Evolutionary conservation across 345 rosid genomes (phyloP), one percentile per base, ranked within the genome.

Genomic region (Pistacia integerrima): DNA sequence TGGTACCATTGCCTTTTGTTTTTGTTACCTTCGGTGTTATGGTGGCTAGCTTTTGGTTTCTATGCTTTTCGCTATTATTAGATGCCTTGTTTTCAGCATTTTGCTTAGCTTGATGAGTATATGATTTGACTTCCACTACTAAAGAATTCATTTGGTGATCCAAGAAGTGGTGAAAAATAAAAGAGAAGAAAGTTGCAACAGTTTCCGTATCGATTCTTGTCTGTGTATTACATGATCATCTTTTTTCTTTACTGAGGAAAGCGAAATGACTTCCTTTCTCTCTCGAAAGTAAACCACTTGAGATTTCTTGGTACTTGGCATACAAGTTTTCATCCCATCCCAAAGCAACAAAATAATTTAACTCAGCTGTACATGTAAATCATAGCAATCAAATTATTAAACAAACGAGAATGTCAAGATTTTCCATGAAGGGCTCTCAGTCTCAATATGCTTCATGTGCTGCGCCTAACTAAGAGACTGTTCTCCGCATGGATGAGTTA

Each of bases 361-460:
- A 38, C 7, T 38, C 7, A 38, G 7, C 41, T 38, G 5, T 4
- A 36, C 41, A 2, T 36, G 5, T 36, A 25, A 25, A 25, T 36
- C 41, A 36, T 36, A 38, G 41, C 5, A 4, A 38, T 38, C 7
- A 6, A 38, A 38, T 38, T 38, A 38, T 4, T 56, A 56, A 38
- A 38, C 41, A 38, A 38, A 38, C 1, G 35, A n/a, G 35, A 72
- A 72, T 72, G 66, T 59, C 56, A 59, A 59, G 38, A 96, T 84
- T 96, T 93, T 55, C 10, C 16, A 38, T 38, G 11, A 0, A 5
- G 56, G 55, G 33, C 3, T 22, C 28, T 48, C 8, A 67, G 22
- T 20, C 56, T 67, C 70, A 22, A 67, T 58, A 41, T n/a, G 74
- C 64, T 35, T 36, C 74, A 56, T 56, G 64, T 70, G 74, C 52